Evolutionary conservation across 768 basidiomycete genomes (phyloP), one percentile per base, ranked within the genome.

Genomic region (Pleurotus giganteus): DNA sequence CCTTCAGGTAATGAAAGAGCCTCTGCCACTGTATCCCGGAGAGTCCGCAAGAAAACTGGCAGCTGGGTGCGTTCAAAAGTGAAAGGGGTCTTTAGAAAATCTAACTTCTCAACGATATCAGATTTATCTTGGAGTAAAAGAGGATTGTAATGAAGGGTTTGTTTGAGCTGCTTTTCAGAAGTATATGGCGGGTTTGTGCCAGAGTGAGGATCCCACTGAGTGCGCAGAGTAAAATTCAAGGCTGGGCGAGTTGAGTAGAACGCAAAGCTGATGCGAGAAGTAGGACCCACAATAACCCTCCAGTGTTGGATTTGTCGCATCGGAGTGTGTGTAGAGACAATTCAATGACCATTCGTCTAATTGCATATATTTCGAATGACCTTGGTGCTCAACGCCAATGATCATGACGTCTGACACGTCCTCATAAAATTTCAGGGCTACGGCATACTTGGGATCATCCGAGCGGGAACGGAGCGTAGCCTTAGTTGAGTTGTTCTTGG

Each of bases 321-420:
- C 64, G 57, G 66, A 69, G 63, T 77, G 76, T 2, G 86, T 85
- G 65, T 85, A 91, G 27, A 90, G 68, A 66, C 91, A 95, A 4
- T 72, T 79, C 57, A 86, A 77, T 12, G 74, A 68, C 71, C 83
- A 78, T 54, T 91, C 83, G 15, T 90, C 86, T 6, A 77, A 61
- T 31, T 77, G 72, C 15, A 77, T 66, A 50, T 73, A 70, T 49
- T 70, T 67, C 24, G 62, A 55, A 26, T 53, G 44, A 26, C 69
- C 66, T 9, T 64, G 59, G 37, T 68, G 63, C 12, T 84, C 86
- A 66, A 91, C 77, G 29, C 75, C 80, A 2, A 81, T 74, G 21
- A 95, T 78, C 34, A 91, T 75, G 21, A 95, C 71, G 61, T 93
- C 91, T 1, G 91, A 92, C 59, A 92, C 69, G 62, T 94, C 91